Evolutionary conservation across 805 yeast species (phyloP), one percentile per base, ranked within the genome.

Genomic region (Metschnikowia amazonensis): DNA sequence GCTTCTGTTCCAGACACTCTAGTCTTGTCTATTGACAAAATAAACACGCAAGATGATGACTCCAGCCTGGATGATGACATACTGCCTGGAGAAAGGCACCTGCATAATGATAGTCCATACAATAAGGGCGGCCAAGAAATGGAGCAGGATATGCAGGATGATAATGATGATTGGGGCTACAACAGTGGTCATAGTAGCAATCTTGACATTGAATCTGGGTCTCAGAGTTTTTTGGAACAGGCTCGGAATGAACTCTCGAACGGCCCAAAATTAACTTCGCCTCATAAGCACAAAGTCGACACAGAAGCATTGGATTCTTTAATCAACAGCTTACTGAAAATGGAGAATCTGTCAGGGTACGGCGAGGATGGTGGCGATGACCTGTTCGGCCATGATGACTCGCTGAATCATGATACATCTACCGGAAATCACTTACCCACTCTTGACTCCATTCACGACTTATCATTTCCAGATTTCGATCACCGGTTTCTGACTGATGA

Each of bases 241-340:
- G 24, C 38, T 24, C 13, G 13, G 10, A 13, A 17, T 36, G 24
- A 23, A 31, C 3, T 31, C 14, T n/a, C 8, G n/a, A 11, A 31
- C n/a, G 18, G 9, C 13, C 7, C 25, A 37, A n/a, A n/a, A 9
- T 17, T 7, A 3, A 9, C 20, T 17, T n/a, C 32, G 16, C 25
- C 24, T 3, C 36, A 10, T 13, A 34, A 50, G 28, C 53, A 49
- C 25, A 42, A 47, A 14, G 53, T 51, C 21, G 49, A 57, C 28
- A 61, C 66, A 3, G 66, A 60, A 31, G 66, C 67, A 4, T 52
- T 70, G 25, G 75, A 70, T 45, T 59, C 68, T 5, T 52, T 70
- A n/a, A 70, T 70, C 14, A 56, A 62, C 43, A 74, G 70, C 47
- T 53, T 70, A 23, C 53, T 46, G 43, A 59, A 60, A 40, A 59